Base-by-base conservation (phyloP, 441 rosid genomes). In the Mallotus japonicus region DNA sequence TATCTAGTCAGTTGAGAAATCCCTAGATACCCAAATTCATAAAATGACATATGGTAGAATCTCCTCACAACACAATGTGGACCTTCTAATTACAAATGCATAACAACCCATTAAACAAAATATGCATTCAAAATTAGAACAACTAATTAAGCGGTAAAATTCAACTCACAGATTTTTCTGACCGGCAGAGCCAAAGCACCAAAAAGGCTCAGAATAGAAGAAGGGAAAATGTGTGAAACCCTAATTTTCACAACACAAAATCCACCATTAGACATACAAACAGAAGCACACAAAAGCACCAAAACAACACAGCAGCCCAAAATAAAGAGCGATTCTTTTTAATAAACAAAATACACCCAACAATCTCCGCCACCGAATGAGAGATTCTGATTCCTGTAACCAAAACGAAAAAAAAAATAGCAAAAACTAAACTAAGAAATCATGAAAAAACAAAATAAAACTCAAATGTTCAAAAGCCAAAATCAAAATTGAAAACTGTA, bases 221-320 rank as follows among this genome's bases (percentile, higher is more conserved):
- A 14, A 50, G 5, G 53, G 50, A 46, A 63, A 49, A 62, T n/a
- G 64, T 16, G 73, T 46, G 69, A 82, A 85, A 83, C 88, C 93
- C 92, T 87, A 85, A 85, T 78, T 75, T 86, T 73, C 77, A 77
- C 80, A 72, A 67, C 73, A 79, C 51, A 84, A 81, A 80, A 80
- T 76, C 81, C 79, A 75, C 73, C 80, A 78, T 84, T 78, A 88
- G 84, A 69, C 75, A 85, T 65, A 47, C 42, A 42, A 62, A 70
- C 65, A 73, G 15, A 12, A 50, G 12, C 17, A 50, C 54, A 50
- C 42, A 42, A 77, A 66, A 56, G n/a, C 54, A 22, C 24, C 37
- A 40, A 77, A 65, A 60, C 59, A 24, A 51, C 50, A 58, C 13
- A 40, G 63, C 55, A 56, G 40, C 8, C 22, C 49, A 70, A 49